phyloP scores from a whole-genome alignment of 306 rosid species.

The Dalbergia cochinchinensis region DNA sequence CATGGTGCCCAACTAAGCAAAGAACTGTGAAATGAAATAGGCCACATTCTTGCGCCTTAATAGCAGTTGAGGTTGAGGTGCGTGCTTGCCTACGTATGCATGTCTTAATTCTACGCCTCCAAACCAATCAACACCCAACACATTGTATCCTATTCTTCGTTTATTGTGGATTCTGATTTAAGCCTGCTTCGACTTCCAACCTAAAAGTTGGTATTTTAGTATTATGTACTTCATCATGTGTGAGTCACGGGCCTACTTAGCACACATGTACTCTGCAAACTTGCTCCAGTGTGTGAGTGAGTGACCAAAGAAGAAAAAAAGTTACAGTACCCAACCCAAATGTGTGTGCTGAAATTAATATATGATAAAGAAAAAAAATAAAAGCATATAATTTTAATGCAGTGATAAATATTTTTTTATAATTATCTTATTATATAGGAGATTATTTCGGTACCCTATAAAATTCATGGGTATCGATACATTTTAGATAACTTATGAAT shows the following conservation, averaged over 20 bases:
- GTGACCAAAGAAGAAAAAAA: no score
- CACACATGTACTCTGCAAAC: not conserved
- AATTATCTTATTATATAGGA: no score
- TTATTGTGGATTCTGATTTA: not conserved
- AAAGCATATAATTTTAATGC: no score
- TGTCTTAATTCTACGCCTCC: not conserved
- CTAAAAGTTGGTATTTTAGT: not conserved
- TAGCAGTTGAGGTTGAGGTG: not conserved
- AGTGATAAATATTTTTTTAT: no score
- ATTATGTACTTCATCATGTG: not conserved
- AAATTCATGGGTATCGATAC: no score
- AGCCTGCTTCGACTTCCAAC: not conserved
- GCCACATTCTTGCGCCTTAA: not conserved
- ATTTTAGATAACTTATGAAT: no score
- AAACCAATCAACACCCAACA: conserved; percentile 20
- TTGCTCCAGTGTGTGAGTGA: no score
- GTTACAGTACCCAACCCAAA: no score
- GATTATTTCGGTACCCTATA: no score
- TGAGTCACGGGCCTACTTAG: conserved; percentile 27
- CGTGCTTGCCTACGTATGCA: not conserved
- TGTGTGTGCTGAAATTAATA: no score
- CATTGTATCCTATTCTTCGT: not conserved
- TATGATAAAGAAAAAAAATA: no score
- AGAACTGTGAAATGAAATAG: not conserved
- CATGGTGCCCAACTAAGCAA: conserved; percentile 47